Evolutionary conservation across 1,139 yeast genomes (phyloP).

Genomic region (Groenewaldozyma sp.): DNA sequence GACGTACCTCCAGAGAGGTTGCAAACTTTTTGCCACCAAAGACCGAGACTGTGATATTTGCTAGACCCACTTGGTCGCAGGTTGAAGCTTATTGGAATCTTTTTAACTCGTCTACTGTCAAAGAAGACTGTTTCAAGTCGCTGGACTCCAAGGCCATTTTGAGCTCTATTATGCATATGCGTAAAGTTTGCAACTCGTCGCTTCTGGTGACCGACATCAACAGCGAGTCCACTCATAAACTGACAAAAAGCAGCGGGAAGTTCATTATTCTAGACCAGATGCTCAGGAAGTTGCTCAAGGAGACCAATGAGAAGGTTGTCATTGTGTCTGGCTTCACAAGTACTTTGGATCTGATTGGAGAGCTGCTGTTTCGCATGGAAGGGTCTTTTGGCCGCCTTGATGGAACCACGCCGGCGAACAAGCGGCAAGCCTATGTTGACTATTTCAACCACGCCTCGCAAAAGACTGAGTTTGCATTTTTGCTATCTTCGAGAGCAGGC

Average conservation of each 20-base stretch:
- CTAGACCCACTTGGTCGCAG: slow-evolving; percentile 64
- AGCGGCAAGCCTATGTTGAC: slow-evolving; percentile 57
- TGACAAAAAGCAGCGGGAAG: slow-evolving; percentile 26
- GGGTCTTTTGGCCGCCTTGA: slow-evolving; percentile 59
- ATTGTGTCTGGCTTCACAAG: slow-evolving; percentile 84
- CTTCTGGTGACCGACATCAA: slow-evolving; percentile 39
- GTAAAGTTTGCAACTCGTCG: slow-evolving; percentile 82
- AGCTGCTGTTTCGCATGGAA: slow-evolving; percentile 41
- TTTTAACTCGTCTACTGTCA: slow-evolving; percentile 37
- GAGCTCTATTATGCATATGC: slow-evolving; percentile 61
- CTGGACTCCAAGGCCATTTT: slow-evolving; percentile 26
- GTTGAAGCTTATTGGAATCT: slow-evolving; percentile 44
- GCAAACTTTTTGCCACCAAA: slow-evolving; percentile 61
- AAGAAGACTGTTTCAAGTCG: slow-evolving; percentile 10
- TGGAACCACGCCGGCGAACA: slow-evolving; percentile 67
- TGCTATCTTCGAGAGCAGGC: slow-evolving; percentile 86
- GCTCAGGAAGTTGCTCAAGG: slow-evolving; percentile 22
- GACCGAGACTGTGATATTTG: slow-evolving; percentile 71
- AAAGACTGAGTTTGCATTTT: slow-evolving; percentile 48
- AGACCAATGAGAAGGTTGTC: slow-evolving; percentile 63
- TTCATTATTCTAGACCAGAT: slow-evolving; percentile 27
- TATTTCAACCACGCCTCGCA: slow-evolving; percentile 50
- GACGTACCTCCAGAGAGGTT: slow-evolving; percentile 67
- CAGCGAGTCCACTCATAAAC: not conserved
- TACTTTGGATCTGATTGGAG: slow-evolving; percentile 70